These are phyloP conservation scores for Soucietia sequanensis DNA, from an alignment of 805 yeast species.

Conservation along the genomic window DNA sequence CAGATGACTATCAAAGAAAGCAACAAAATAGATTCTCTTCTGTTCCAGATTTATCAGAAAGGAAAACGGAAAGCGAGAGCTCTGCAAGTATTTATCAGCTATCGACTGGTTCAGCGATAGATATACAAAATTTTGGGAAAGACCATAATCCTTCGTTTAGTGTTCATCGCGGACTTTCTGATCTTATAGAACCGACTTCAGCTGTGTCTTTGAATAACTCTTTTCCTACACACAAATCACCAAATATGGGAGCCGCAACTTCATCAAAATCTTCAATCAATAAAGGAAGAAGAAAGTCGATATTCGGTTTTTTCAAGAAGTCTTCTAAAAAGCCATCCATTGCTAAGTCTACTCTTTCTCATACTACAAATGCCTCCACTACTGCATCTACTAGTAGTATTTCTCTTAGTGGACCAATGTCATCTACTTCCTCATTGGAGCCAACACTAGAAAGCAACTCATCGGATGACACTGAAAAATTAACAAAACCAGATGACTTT, in stretches of 20 bases:
- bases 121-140: conserved; percentile 40
- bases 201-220: too few species aligned
- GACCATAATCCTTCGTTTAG: conserved; percentile 37
- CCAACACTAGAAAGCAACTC: too few species aligned
- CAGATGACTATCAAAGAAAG: conserved; percentile 5
- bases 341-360: neutral
- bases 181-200: neutral
- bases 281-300: conserved; percentile 25
- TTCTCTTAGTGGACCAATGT: too few species aligned
- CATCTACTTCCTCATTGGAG: too few species aligned
- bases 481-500: too few species aligned
- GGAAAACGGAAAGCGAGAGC: neutral
- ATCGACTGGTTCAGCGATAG: conserved; percentile 36
- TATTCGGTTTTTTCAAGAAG: conserved; percentile 36
- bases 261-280: conserved; percentile 2
- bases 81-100: conserved; percentile 12
- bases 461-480: too few species aligned
- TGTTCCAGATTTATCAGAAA: conserved; percentile 14
- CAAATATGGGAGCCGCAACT: neutral
- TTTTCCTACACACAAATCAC: too few species aligned
- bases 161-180: conserved; percentile 9
- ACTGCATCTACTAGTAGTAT: neutral
- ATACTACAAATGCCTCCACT: neutral
- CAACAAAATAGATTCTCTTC: conserved; percentile 11
- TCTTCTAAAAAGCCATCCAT: conserved; percentile 15